phyloP scores from a whole-genome alignment of 2,329 filamentous ascomycete genomes.

The Penicillium sp. region DNA sequence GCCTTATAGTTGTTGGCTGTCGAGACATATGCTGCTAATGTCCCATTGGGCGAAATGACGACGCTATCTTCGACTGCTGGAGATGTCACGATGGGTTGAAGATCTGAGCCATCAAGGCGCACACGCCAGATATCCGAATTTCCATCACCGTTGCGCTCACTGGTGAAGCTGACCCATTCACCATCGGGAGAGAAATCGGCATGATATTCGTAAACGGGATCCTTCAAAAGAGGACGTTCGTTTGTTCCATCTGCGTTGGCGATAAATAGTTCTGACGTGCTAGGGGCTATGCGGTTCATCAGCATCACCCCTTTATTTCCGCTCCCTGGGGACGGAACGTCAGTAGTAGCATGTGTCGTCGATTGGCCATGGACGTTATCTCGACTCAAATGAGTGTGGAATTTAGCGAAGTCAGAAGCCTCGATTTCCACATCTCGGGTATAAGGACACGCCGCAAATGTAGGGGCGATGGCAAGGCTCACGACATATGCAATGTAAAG shows the following conservation, averaged over 20 bases:
- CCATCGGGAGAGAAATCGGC: conserved; percentile 41
- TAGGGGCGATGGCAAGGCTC: not conserved
- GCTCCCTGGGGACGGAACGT: not conserved
- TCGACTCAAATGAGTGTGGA: not conserved
- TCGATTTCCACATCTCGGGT: not conserved
- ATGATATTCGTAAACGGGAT: conserved; percentile 43
- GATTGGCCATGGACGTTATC: not conserved
- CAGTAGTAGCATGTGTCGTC: not conserved
- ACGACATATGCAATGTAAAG: not conserved
- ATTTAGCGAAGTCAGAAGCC: not conserved
- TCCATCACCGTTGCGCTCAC: conserved; percentile 42
- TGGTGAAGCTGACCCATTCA: conserved; percentile 44
- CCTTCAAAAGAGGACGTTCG: conserved; percentile 34
- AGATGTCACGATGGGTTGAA: conserved; percentile 37
- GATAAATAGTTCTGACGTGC: conserved; percentile 29
- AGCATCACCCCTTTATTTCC: conserved; percentile 26
- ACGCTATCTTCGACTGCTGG: conserved; percentile 40
- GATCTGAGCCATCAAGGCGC: conserved; percentile 35
- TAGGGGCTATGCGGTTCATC: conserved; percentile 41
- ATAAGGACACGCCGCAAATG: not conserved
- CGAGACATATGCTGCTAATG: conserved; percentile 42
- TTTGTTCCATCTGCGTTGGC: conserved; percentile 44
- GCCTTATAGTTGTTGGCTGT: conserved; percentile 37
- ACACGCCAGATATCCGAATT: conserved; percentile 45
- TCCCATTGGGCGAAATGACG: conserved; percentile 42